Evolutionary conservation across 345 rosid species (phyloP).

Genomic region (Pistacia integerrima): DNA sequence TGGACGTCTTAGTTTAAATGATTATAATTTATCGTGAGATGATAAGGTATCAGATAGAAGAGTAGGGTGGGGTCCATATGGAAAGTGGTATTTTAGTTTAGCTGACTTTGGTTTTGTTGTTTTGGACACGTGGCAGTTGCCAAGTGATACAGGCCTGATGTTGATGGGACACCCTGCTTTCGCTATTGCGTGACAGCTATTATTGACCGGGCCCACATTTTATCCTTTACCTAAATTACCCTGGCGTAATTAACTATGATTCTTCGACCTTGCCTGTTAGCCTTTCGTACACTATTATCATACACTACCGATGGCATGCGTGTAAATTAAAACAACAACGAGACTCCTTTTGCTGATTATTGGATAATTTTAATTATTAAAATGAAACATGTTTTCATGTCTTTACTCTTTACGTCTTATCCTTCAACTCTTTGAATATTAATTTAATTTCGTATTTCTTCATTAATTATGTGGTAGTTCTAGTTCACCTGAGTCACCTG

Average conservation of each 20-base stretch:
- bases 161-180: neutral
- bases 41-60: neutral
- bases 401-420: no score
- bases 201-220: neutral
- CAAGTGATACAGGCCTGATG: neutral
- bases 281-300: neutral
- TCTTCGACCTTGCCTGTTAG: neutral
- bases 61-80: slow-evolving; percentile 15
- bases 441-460: no score
- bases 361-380: neutral
- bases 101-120: neutral
- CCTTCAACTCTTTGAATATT: neutral
- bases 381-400: no score
- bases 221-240: neutral
- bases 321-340: neutral
- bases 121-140: slow-evolving; percentile 4
- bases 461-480: no score
- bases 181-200: slow-evolving; percentile 17
- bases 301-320: neutral
- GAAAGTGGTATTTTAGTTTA: neutral
- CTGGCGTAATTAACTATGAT: neutral
- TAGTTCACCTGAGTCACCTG: no score
- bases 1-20: neutral
- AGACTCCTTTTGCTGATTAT: neutral
- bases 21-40: slow-evolving; percentile 3